Base-by-base conservation (phyloP, 805 yeast genomes). In the Yarrowia yakushimensis region DNA sequence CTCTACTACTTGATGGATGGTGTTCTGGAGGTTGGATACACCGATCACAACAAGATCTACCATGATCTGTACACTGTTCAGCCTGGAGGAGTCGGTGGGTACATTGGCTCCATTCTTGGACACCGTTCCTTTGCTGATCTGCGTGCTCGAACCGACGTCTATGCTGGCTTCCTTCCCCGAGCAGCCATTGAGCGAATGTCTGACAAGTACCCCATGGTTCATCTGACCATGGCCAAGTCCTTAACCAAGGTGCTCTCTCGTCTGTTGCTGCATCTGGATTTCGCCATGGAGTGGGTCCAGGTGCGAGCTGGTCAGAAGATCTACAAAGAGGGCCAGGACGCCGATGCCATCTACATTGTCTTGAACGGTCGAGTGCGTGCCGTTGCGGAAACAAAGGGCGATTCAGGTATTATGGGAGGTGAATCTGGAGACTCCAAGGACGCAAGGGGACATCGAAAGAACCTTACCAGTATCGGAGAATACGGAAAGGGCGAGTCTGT, bases 281-380 rank as follows among this genome's bases (percentile, higher is more conserved):
- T 88, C 73, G 97, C 97, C 0, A 76, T 94, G 59, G 99, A 94
- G 72, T 93, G 98, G 98, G 84, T 92, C 41, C 97, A 90, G 64
- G 78, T 88, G 12, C 85, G 85, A n/a, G 93, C 97, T 1, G 97
- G 97, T 0, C 86, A 86, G 55, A 80, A 86, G 0, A 73, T 94
- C 20, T 90, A 88, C 69, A 80, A 84, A 2, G 94, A 93, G 71
- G 96, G 90, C 1, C 94, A 90, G 60, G 81, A 82, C 18, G 96
- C 98, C 0, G 92, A 90, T 71, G 96, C 97, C 20, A 88, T 93
- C 37, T 93, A 90, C 69, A 84, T 92, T 43, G 94, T 93, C 0
- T 73, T 93, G 27, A 92, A 90, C 74, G 98, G 98, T 5, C 81
- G 98, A 60, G 79, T 92, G 66, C 78, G 97, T 50, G 87, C 91